Percentiles rank a stretch among this genome's conserved stretches.
Conservation (phyloP, 495 filamentous ascomycete genomes). For the Alectoria sarmentosa region DNA sequence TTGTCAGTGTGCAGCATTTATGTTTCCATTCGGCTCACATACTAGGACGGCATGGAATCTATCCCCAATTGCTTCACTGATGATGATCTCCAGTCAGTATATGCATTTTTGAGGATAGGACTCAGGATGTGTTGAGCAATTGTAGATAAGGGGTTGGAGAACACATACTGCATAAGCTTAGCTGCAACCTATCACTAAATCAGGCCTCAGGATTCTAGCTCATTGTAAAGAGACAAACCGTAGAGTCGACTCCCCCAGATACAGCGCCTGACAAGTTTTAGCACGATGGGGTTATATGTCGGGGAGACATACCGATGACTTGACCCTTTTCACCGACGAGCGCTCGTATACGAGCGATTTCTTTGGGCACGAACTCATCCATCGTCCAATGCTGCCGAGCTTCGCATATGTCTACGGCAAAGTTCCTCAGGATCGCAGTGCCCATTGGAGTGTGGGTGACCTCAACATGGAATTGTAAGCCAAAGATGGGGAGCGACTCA, state of each 20-base stretch:
- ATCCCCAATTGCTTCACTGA: slow-evolving; percentile 48
- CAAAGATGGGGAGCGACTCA: slow-evolving; percentile 57
- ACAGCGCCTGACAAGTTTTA: slow-evolving; percentile 41
- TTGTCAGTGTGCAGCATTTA: background rate
- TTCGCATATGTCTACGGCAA: slow-evolving; percentile 71
- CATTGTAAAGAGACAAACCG: slow-evolving; percentile 37
- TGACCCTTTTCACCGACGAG: slow-evolving; percentile 74
- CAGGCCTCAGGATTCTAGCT: background rate
- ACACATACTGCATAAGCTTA: slow-evolving; percentile 74
- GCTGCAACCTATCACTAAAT: slow-evolving; percentile 48
- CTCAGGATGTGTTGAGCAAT: background rate
- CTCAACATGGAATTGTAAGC: slow-evolving; percentile 85
- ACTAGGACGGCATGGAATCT: slow-evolving; percentile 86
- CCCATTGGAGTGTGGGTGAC: slow-evolving; percentile 58
- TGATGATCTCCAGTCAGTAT: slow-evolving; percentile 40
- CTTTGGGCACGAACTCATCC: slow-evolving; percentile 69
- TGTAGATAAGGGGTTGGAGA: slow-evolving; percentile 41
- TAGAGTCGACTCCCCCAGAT: slow-evolving; percentile 88
- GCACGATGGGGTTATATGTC: background rate
- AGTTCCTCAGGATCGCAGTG: slow-evolving; percentile 63
- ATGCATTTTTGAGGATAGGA: slow-evolving; percentile 33
- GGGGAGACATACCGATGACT: slow-evolving; percentile 52
- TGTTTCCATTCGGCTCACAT: background rate
- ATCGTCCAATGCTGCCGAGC: slow-evolving; percentile 74
- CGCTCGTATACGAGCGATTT: slow-evolving; percentile 66